Percentiles rank a stretch among this genome's conserved stretches.
phyloP scores from a whole-genome alignment of 108 stramenopile species.

The Nitzschia sp. region DNA sequence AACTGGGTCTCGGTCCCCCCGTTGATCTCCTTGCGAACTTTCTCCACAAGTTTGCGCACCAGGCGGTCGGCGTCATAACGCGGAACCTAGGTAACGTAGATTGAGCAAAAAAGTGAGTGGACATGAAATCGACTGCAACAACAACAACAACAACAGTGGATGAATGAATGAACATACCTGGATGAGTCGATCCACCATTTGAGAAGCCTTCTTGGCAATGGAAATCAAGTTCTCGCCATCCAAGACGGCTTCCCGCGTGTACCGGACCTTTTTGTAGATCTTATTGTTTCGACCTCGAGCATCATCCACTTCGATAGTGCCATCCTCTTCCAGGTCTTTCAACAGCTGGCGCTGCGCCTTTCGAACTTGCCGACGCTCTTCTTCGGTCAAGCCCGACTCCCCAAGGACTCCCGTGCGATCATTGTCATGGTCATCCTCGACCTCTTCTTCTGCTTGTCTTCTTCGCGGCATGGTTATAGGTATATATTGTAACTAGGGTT shows the following conservation, averaged over 20 bases:
- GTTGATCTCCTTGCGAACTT: constrained; percentile 35
- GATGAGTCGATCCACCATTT: constrained; percentile 72
- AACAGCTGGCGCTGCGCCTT: constrained; percentile 10
- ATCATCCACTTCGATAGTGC: constrained; percentile 24
- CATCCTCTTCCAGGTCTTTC: constrained; percentile 28
- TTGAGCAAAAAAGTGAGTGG: too few species aligned
- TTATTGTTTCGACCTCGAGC: constrained; percentile 68
- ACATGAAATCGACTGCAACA: too few species aligned
- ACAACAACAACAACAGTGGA: too few species aligned
- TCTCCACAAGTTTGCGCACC: constrained; percentile 46
- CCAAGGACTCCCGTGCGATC: constrained; percentile 38
- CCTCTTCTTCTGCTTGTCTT: not conserved
- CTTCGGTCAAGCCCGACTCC: constrained; percentile 62
- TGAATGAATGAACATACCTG: constrained; percentile 76
- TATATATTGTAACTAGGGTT: too few species aligned
- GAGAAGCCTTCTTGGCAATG: constrained; percentile 58
- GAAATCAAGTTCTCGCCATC: constrained; percentile 82
- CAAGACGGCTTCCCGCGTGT: constrained; percentile 84
- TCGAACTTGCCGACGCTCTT: constrained; percentile 71
- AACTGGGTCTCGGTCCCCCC: constrained; percentile 43
- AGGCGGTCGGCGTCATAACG: constrained; percentile 78
- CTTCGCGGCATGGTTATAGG: not conserved
- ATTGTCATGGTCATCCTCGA: constrained; percentile 4
- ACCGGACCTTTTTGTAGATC: constrained; percentile 65
- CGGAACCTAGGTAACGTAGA: constrained; percentile 59